Base-by-base conservation (phyloP, 352 stramenopile species). In the Sclerospora graminicola region DNA sequence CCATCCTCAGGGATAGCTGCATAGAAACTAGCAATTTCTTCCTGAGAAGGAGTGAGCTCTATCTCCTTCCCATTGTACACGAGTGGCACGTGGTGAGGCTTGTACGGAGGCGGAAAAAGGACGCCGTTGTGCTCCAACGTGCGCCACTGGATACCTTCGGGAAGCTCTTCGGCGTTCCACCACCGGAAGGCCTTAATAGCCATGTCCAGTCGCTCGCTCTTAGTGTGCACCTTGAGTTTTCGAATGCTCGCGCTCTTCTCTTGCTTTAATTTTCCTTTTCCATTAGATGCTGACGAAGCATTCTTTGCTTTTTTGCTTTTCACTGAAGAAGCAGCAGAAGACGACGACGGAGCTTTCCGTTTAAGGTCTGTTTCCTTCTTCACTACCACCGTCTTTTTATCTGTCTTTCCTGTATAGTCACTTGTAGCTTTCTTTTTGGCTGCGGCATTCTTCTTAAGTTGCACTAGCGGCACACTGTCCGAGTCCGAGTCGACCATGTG, bases 71-170 rank as follows among this genome's bases (percentile, higher is more conserved):
- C 85, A 51, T 98, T 82, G 71, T 99, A 99, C 9, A 91, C 28
- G 51, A 99, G 66, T 40, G 95, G 95, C 0, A 99, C 74, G 27
- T 89, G 71, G 67, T 99, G 96, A 6, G 96, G 91, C 20, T 81
- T 72, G 73, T 99, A 99, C 14, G 76, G 51, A 36, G 96, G 83
- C 8, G 96, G 91, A 63, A 99, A 99, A 43, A 93, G 86, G 21
- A 99, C 92, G 31, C 96, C 97, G 26, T 97, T 96, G 81, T 99
- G 97, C 63, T 99, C 96, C 55, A 99, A 86, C n/a, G 86, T 97
- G n/a, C 72, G 70, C 96, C 96, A 99, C 62, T 99, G 89, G 58
- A 94, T 96, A 35, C 94, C 95, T 30, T 93, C 74, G 0, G 95
- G 91, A 8, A 96, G 80, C 48, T 97, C 76, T 32, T 91, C 73